These are phyloP conservation scores for Byssochlamys sp. DNA, from an alignment of 2,329 filamentous ascomycete genomes.

Conservation along the genomic window DNA sequence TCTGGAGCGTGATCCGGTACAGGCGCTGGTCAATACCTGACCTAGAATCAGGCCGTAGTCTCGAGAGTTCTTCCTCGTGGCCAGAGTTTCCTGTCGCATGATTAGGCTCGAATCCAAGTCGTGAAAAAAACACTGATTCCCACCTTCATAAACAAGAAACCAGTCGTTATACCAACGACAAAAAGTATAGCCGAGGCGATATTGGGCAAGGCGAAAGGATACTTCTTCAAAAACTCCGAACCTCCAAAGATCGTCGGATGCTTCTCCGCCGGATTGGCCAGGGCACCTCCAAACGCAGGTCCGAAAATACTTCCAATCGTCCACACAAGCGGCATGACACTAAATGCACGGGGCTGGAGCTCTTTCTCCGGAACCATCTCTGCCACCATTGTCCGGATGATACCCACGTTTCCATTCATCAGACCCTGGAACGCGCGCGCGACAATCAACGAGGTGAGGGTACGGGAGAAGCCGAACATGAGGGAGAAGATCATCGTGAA, in stretches of 20 bases:
- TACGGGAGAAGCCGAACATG: slow-evolving; percentile 74
- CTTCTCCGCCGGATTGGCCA: slow-evolving; percentile 69
- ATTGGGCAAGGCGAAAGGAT: slow-evolving; percentile 79
- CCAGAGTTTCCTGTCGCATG: slow-evolving; percentile 60
- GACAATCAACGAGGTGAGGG: slow-evolving; percentile 66
- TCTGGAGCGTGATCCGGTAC: slow-evolving; percentile 17
- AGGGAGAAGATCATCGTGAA: slow-evolving; percentile 75
- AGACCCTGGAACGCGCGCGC: slow-evolving; percentile 70
- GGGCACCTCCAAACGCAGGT: slow-evolving; percentile 74
- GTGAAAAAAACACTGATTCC: slow-evolving; percentile 1
- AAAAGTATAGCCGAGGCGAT: slow-evolving; percentile 68
- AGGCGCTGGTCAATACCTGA: slow-evolving; percentile 47
- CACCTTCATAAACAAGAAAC: slow-evolving; percentile 67
- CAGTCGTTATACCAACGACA: slow-evolving; percentile 62
- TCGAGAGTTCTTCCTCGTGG: slow-evolving; percentile 54
- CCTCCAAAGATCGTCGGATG: slow-evolving; percentile 62
- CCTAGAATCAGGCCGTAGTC: slow-evolving; percentile 74
- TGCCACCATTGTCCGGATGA: slow-evolving; percentile 75
- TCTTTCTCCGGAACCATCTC: slow-evolving; percentile 83
- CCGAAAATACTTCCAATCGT: slow-evolving; percentile 80
- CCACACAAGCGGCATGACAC: slow-evolving; percentile 86
- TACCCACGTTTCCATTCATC: slow-evolving; percentile 88
- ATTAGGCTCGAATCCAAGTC: not conserved
- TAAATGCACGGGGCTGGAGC: slow-evolving; percentile 80
- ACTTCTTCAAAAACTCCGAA: slow-evolving; percentile 59